phyloP scores from a whole-genome alignment of 441 rosid species.

The Isatis lusitanica region DNA sequence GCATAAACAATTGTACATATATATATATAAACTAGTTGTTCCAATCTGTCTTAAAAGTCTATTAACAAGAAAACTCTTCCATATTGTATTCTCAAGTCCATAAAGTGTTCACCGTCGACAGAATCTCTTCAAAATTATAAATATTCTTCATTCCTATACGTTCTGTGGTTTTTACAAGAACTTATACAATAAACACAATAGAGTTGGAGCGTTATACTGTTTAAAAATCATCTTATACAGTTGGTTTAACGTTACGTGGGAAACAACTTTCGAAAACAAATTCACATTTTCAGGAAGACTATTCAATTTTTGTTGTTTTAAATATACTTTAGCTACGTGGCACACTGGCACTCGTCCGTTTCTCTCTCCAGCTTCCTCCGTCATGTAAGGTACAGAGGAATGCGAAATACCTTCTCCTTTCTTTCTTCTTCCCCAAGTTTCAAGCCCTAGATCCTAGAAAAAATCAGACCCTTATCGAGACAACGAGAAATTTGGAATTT shows the following conservation, averaged over 20 bases:
- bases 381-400: neutral
- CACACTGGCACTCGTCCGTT: neutral
- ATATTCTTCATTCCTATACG: no score
- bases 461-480: neutral
- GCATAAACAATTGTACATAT: neutral
- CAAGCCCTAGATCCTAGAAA: conserved; percentile 19
- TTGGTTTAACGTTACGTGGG: neutral
- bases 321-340: neutral
- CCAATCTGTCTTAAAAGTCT: neutral
- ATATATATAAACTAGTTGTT: neutral
- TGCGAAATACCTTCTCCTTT: neutral
- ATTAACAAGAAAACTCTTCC: neutral
- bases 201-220: neutral
- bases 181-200: no score
- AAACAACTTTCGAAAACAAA: neutral
- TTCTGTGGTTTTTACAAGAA: no score
- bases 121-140: no score
- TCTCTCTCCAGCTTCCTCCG: neutral
- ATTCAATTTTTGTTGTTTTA: neutral
- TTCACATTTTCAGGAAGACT: neutral
- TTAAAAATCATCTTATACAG: neutral
- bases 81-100: no score
- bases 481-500: no score
- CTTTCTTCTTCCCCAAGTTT: conserved; percentile 24
- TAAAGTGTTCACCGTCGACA: no score